Evolutionary conservation across 2,329 filamentous ascomycete species (phyloP).

Genomic region (Scedosporium boydii): DNA sequence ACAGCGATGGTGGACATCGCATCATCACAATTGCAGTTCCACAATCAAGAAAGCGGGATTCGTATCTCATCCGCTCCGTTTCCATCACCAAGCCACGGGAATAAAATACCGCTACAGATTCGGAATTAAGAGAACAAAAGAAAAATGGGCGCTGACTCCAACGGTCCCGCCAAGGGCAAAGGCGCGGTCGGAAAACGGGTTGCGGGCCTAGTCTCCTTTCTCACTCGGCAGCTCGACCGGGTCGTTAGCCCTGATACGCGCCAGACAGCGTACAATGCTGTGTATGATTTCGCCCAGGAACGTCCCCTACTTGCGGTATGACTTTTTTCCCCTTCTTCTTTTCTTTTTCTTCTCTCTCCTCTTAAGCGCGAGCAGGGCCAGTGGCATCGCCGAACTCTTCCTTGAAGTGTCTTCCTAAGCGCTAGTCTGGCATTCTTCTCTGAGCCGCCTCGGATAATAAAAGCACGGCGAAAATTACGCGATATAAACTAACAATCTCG

Average conservation of each 20-base stretch:
- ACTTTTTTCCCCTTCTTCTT: slow-evolving; percentile 6
- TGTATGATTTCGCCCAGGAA: slow-evolving; percentile 46
- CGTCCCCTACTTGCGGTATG: slow-evolving; percentile 64
- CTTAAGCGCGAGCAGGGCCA: background rate
- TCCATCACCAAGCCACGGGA: background rate
- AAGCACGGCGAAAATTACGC: background rate
- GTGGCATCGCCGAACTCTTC: no score
- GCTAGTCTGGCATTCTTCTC: background rate
- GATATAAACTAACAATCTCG: background rate
- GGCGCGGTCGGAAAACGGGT: slow-evolving; percentile 22
- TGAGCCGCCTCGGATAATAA: background rate
- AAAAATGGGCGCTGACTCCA: slow-evolving; percentile 12
- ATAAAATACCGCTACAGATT: background rate
- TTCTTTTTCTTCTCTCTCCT: background rate
- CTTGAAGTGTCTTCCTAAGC: no score
- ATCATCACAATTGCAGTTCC: background rate
- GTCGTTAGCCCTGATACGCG: slow-evolving; percentile 52
- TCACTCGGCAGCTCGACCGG: slow-evolving; percentile 35
- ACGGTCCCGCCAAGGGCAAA: slow-evolving; percentile 15
- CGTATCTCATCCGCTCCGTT: background rate
- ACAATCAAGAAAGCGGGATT: background rate
- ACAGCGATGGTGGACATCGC: background rate
- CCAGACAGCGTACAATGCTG: slow-evolving; percentile 42
- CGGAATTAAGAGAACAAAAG: background rate
- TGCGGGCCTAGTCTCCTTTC: slow-evolving; percentile 26